A percentile compares a stretch with the other conserved stretches of the same genome.
These are phyloP conservation scores for Xylaria sp. DNA, from an alignment of 2,329 filamentous ascomycete genomes.

Conservation along the genomic window DNA sequence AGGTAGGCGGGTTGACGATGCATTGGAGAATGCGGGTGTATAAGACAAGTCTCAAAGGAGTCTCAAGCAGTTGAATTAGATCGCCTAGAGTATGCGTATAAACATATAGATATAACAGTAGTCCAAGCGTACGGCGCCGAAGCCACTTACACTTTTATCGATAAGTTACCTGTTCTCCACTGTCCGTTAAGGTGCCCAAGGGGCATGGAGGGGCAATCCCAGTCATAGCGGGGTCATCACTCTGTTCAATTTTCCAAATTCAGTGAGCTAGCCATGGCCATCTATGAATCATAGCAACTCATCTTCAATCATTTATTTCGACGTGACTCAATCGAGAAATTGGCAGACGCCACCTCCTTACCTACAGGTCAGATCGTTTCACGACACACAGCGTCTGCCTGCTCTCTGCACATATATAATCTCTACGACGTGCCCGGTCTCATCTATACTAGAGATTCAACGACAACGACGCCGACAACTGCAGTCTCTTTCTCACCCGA, in stretches of 20 bases:
- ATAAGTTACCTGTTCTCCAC: constrained; percentile 3
- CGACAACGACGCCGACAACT: background rate
- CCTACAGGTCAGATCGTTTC: background rate
- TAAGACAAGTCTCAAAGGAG: too few species aligned
- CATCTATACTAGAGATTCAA: background rate
- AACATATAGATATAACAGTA: too few species aligned
- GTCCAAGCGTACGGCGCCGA: background rate
- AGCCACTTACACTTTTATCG: constrained; percentile 16
- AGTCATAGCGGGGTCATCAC: constrained; percentile 13
- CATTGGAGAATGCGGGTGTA: background rate
- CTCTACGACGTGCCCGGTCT: background rate
- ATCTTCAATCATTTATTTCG: constrained; percentile 10
- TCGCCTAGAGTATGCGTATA: background rate
- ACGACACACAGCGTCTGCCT: background rate
- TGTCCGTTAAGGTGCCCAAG: background rate
- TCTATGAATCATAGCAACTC: constrained; percentile 29
- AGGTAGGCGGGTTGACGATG: background rate
- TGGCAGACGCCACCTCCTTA: background rate
- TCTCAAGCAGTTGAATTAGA: background rate
- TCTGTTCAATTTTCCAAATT: constrained; percentile 17
- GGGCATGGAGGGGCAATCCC: constrained; percentile 13
- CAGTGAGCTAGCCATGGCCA: too few species aligned
- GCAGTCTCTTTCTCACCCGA: background rate
- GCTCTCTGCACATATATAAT: background rate
- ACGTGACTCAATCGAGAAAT: constrained; percentile 13